A percentile compares a stretch with the other conserved stretches of the same genome.
Conservation (phyloP, 208 protist species). For the Leishmania amazonensis region DNA sequence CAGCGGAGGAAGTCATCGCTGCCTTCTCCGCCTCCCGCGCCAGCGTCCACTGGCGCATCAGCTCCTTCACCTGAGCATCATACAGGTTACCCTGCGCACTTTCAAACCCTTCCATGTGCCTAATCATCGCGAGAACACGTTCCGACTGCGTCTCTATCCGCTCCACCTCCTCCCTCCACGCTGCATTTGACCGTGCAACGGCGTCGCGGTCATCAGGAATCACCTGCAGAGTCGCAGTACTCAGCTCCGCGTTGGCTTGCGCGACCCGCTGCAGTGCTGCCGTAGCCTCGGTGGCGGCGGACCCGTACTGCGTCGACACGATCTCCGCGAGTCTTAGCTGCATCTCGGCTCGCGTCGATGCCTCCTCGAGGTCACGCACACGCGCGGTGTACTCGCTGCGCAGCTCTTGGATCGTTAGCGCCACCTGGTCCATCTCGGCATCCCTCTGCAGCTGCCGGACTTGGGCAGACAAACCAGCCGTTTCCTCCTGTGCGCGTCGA, state of each 20-base stretch:
- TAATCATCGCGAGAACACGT: constrained; percentile 6
- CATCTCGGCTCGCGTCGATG: constrained; percentile 36
- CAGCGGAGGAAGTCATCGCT: neutral
- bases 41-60: constrained; percentile 25
- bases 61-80: constrained; percentile 17
- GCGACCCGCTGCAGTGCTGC: constrained; percentile 29
- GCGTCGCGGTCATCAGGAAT: neutral
- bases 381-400: constrained; percentile 57
- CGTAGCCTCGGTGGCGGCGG: constrained; percentile 20
- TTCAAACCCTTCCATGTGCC: constrained; percentile 7
- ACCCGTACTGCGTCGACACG: constrained; percentile 20
- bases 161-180: constrained; percentile 10
- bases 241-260: constrained; percentile 25
- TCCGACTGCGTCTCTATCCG: constrained; percentile 19
- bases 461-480: constrained; percentile 24
- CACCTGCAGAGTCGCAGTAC: neutral
- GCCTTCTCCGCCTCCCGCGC: constrained; percentile 1
- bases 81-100: constrained; percentile 21
- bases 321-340: constrained; percentile 34
- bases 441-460: constrained; percentile 56
- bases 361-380: constrained; percentile 34
- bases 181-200: constrained; percentile 2
- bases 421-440: constrained; percentile 63
- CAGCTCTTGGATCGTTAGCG: constrained; percentile 49
- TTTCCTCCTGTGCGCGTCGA: constrained; percentile 20